These are phyloP conservation scores for Tetracladium marchalianum DNA, from an alignment of 495 filamentous ascomycete genomes.

Conservation along the genomic window DNA sequence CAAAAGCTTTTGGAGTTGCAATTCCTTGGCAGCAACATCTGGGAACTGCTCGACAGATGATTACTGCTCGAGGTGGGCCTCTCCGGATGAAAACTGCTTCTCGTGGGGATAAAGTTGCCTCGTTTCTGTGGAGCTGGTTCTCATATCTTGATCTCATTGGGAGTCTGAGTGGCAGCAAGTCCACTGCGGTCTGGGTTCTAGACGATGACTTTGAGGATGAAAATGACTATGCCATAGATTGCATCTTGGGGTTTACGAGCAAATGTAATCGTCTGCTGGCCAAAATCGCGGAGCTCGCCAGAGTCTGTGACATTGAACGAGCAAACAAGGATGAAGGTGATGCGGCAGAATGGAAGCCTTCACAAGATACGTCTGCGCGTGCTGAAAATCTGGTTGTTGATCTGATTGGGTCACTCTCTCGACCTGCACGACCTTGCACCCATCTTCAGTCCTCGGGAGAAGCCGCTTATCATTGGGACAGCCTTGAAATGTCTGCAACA, in stretches of 20 bases:
- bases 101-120: conserved; percentile 52
- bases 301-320: conserved; percentile 57
- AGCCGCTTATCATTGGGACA: conserved; percentile 38
- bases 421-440: conserved; percentile 31
- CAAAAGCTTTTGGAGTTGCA: conserved; percentile 59
- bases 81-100: conserved; percentile 34
- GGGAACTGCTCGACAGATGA: conserved; percentile 65
- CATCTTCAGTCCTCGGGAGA: conserved; percentile 37
- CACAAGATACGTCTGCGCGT: conserved; percentile 36
- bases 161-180: conserved; percentile 58
- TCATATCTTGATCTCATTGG: conserved; percentile 79
- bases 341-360: conserved; percentile 47
- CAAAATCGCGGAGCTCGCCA: conserved; percentile 62
- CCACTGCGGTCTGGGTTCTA: conserved; percentile 18
- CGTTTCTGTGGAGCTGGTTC: conserved; percentile 80
- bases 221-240: conserved; percentile 61
- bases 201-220: conserved; percentile 39
- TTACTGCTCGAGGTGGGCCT: conserved; percentile 55
- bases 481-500: conserved; percentile 61
- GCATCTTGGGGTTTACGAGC: conserved; percentile 69
- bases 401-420: conserved; percentile 29
- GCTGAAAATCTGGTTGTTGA: conserved; percentile 48
- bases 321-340: conserved; percentile 49
- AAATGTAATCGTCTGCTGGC: conserved; percentile 62
- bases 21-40: conserved; percentile 75